Base-by-base conservation (phyloP, 306 rosid genomes). In the Prunus mira region DNA sequence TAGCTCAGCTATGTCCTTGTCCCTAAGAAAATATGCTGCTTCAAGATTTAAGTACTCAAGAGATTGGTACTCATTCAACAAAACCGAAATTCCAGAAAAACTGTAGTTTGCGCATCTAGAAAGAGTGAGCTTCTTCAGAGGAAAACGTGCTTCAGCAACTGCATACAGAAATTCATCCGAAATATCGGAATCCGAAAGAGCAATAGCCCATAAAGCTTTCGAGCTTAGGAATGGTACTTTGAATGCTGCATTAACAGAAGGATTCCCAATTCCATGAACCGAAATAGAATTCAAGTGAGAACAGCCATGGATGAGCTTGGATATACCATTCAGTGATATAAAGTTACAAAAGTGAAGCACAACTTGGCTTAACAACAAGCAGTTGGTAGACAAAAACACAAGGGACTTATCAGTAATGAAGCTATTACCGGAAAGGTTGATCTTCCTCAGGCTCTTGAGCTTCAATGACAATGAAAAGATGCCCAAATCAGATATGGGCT, bases 31-130 rank as follows among this genome's bases (percentile, higher is more conserved):
- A 22, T 56, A 5, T 3, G 79, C 81, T 0, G 24, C 63, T 30
- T 77, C 71, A 75, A 91, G 88, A 80, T 84, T 83, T 28, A 93
- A 83, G 75, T 89, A 74, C 72, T 84, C 83, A 66, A 91, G n/a
- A 52, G 20, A 63, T 19, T 9, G 82, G 75, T 85, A 80, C 17
- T 71, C 82, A 5, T 76, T 61, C 78, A 91, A 75, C 82, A 93
- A 70, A 19, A 24, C 65, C 4, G 27, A 71, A 47, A 91, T 75
- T 34, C 89, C 97, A 72, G 61, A 34, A 43, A 58, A 85, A 41
- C 82, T 83, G 62, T 72, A 89, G 45, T 65, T 51, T 17, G 9
- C 3, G 25, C 89, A 88, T 11, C 49, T 19, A 17, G 71, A 69
- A 18, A 91, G 87, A 38, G 76, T 65, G 34, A 93, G 86, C 78